These are phyloP conservation scores for Aegle marmelos DNA, from an alignment of 345 rosid genomes.

Conservation along the genomic window DNA sequence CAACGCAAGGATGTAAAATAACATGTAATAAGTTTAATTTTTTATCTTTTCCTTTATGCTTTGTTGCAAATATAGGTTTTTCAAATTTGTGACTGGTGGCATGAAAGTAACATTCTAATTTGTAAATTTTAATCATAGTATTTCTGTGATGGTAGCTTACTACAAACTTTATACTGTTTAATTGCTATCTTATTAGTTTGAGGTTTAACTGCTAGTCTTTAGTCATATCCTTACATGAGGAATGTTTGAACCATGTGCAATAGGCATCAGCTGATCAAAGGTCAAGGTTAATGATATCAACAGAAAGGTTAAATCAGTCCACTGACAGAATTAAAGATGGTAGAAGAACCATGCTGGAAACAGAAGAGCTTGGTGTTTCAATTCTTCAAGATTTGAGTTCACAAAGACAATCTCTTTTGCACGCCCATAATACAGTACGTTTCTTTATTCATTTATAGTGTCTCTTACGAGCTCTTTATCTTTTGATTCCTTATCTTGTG, in stretches of 20 bases:
- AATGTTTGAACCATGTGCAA: conserved; percentile 4
- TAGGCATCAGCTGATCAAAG: conserved; percentile 95
- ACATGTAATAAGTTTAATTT: background rate
- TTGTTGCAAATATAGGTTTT: background rate
- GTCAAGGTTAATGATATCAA: conserved; percentile 73
- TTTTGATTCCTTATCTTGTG: background rate
- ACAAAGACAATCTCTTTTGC: conserved; percentile 85
- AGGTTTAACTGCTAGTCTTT: background rate
- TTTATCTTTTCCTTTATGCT: background rate
- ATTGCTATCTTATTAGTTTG: background rate
- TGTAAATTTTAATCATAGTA: background rate
- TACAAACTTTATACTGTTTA: background rate
- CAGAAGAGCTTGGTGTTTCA: conserved; percentile 97
- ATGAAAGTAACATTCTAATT: background rate
- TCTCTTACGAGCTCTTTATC: background rate
- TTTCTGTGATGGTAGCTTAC: background rate
- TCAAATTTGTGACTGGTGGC: background rate
- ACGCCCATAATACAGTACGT: conserved; percentile 64
- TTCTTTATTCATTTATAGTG: background rate
- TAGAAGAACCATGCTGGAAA: conserved; percentile 92
- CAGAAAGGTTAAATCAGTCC: conserved; percentile 65
- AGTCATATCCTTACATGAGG: background rate
- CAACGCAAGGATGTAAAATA: background rate
- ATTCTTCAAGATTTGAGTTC: conserved; percentile 90
- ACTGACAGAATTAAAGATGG: conserved; percentile 80